Percentiles rank a stretch among this genome's conserved stretches.
Evolutionary conservation across 2,329 filamentous ascomycete species (phyloP).

Genomic region (Botrytis pseudocinerea): DNA sequence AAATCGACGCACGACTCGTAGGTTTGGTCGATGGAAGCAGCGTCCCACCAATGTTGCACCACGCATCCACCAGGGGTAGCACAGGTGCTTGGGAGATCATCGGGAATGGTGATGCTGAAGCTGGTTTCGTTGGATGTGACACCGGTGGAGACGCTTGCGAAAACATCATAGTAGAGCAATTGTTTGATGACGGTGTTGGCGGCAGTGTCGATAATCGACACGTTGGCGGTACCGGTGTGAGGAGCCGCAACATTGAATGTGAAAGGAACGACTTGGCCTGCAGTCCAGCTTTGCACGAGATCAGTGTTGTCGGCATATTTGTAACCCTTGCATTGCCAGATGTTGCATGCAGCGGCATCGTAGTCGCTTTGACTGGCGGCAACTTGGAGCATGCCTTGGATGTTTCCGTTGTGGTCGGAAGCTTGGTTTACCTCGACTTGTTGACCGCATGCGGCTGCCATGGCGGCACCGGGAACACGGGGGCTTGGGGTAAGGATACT

Average conservation of each 20-base stretch:
- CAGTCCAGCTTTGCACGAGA: slow-evolving; percentile 47
- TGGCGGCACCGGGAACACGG: slow-evolving; percentile 48
- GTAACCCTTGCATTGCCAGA: slow-evolving; percentile 53
- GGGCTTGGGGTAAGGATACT: slow-evolving; percentile 47
- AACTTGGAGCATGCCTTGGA: slow-evolving; percentile 42
- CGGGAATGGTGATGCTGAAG: slow-evolving; percentile 56
- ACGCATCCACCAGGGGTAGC: slow-evolving; percentile 39
- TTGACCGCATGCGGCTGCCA: slow-evolving; percentile 45
- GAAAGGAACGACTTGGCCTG: slow-evolving; percentile 48
- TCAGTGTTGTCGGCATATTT: slow-evolving; percentile 47
- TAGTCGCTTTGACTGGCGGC: slow-evolving; percentile 37
- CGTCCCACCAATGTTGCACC: slow-evolving; percentile 58
- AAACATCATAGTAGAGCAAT: slow-evolving; percentile 50
- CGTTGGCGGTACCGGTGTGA: slow-evolving; percentile 56
- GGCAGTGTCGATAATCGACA: slow-evolving; percentile 53
- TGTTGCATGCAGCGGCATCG: slow-evolving; percentile 41
- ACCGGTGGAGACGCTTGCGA: slow-evolving; percentile 49
- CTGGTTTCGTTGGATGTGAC: slow-evolving; percentile 48
- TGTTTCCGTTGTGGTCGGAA: slow-evolving; percentile 39
- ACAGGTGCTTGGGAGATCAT: slow-evolving; percentile 44
- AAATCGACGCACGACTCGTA: slow-evolving; percentile 59
- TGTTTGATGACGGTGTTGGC: slow-evolving; percentile 51
- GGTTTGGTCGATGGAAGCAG: slow-evolving; percentile 52
- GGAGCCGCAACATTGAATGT: slow-evolving; percentile 48
- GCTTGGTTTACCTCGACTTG: slow-evolving; percentile 43